A percentile compares a stretch with the other conserved stretches of the same genome.
These are phyloP conservation scores for Willaertia magna DNA, from an alignment of 208 protist genomes.

Conservation along the genomic window DNA sequence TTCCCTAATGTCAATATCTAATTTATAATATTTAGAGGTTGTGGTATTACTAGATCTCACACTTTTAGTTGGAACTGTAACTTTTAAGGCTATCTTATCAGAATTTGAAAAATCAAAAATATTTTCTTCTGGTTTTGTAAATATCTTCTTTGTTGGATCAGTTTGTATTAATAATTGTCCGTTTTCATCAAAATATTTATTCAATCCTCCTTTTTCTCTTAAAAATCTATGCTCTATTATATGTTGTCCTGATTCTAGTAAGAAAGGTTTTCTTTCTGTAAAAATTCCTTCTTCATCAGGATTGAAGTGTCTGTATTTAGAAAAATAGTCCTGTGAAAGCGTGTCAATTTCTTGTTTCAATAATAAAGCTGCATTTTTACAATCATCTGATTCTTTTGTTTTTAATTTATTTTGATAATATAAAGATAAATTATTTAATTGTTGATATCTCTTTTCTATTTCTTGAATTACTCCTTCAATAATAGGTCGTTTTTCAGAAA, in stretches of 20 bases:
- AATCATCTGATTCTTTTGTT: not conserved
- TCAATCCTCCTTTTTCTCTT: not conserved
- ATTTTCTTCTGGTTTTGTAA: not conserved
- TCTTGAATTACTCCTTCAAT: not conserved
- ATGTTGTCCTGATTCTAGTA: not conserved
- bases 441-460: not conserved
- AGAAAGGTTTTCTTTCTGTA: not conserved
- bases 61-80: not conserved
- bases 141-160: not conserved
- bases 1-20: not conserved
- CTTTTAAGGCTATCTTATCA: not conserved
- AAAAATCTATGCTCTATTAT: not conserved
- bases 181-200: not conserved
- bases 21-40: not conserved
- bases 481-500: not conserved
- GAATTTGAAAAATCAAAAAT: not conserved
- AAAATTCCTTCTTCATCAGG: not conserved
- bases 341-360: not conserved
- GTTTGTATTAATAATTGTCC: not conserved
- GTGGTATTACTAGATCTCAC: not conserved
- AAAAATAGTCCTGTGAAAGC: not conserved
- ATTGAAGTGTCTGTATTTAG: not conserved
- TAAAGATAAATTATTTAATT: not conserved
- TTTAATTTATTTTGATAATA: not conserved
- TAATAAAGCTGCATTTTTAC: not conserved